Evolutionary conservation across 2,329 filamentous ascomycete genomes (phyloP).

Genomic region (Colletotrichum sp.): DNA sequence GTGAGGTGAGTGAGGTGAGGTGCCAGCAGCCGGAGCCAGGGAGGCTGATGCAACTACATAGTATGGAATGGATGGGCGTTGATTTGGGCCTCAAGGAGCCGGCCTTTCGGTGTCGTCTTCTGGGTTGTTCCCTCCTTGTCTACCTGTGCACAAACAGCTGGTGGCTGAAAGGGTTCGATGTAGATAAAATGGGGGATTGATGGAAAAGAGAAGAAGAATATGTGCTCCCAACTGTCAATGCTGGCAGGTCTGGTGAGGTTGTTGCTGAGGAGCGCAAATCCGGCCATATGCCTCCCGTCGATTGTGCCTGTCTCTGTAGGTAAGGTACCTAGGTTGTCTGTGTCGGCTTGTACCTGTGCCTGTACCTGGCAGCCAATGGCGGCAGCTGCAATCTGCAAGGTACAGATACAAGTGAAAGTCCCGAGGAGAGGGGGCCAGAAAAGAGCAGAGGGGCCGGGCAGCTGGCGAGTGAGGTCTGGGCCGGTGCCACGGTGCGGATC

Average conservation of each 20-base stretch:
- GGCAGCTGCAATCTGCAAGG: not conserved
- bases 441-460: not conserved
- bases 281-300: not conserved
- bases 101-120: not conserved
- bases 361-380: conserved; percentile 1
- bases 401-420: conserved; percentile 4
- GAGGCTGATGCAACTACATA: not conserved
- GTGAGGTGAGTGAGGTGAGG: not conserved
- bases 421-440: not conserved
- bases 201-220: not conserved
- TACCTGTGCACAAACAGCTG: not conserved
- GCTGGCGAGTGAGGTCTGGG: not conserved
- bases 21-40: not conserved
- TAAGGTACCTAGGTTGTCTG: not conserved
- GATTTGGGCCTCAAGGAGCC: not conserved
- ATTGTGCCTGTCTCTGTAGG: not conserved
- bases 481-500: not conserved
- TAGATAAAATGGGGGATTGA: not conserved
- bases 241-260: not conserved
- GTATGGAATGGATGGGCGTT: not conserved
- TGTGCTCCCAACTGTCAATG: not conserved
- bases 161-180: not conserved
- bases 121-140: not conserved
- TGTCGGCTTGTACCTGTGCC: not conserved
- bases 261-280: not conserved